Conservation (phyloP, 1,139 yeast genomes). For the Scheffersomyces titani region DNA sequence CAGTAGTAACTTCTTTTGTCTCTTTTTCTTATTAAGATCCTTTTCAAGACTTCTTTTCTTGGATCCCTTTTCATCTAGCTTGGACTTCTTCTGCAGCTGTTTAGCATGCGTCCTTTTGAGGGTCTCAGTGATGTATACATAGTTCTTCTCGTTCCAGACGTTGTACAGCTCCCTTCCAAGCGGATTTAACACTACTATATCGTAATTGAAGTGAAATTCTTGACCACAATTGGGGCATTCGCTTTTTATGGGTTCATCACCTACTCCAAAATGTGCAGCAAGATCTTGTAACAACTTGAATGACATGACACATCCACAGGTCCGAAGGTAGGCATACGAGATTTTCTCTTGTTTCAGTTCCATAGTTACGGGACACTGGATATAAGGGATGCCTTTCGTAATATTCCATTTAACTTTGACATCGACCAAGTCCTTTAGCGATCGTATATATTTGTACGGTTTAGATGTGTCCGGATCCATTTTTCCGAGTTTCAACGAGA, state of each 20-base stretch:
- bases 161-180: conserved; percentile 11
- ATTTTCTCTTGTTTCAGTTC: conserved; percentile 9
- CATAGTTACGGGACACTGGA: conserved; percentile 41
- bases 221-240: conserved; percentile 39
- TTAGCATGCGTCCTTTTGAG: conserved; percentile 51
- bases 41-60: conserved; percentile 14
- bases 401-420: conserved; percentile 26
- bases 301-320: conserved; percentile 45
- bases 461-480: conserved; percentile 16
- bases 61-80: conserved; percentile 5
- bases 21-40: conserved; percentile 3
- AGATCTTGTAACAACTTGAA: conserved; percentile 23
- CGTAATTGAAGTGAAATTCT: conserved; percentile 23
- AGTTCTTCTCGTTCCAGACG: conserved; percentile 40
- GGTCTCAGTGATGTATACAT: conserved; percentile 24
- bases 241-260: conserved; percentile 5
- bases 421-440: conserved; percentile 31
- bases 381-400: conserved; percentile 9
- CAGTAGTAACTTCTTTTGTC: neutral
- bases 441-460: conserved; percentile 43
- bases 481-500: conserved; percentile 31
- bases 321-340: conserved; percentile 30
- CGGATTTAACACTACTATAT: conserved; percentile 36
- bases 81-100: conserved; percentile 25
- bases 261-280: conserved; percentile 3